phyloP scores from a whole-genome alignment of 441 rosid species.

The Eruca vesicaria region DNA sequence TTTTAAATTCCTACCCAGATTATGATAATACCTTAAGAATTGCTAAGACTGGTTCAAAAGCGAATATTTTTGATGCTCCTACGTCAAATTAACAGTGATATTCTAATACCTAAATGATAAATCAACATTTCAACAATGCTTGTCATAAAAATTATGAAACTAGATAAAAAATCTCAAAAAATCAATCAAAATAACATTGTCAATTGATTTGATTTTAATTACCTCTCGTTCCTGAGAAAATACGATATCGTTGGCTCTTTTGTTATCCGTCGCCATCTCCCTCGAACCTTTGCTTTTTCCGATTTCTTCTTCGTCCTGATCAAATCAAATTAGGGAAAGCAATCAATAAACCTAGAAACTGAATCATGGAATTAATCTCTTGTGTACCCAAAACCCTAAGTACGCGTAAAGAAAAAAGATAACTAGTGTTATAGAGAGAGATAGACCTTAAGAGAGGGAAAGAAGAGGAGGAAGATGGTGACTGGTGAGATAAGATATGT shows the following conservation, averaged over 20 bases:
- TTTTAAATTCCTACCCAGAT: background rate
- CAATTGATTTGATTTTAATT: background rate
- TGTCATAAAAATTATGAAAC: background rate
- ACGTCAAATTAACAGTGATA: background rate
- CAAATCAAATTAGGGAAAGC: background rate
- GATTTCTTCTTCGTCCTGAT: conserved; percentile 18
- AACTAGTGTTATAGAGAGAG: conserved; percentile 13
- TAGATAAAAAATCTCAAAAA: background rate
- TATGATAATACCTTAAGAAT: background rate
- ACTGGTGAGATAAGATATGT: conserved; percentile 40
- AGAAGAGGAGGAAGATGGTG: background rate
- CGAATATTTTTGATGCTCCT: background rate
- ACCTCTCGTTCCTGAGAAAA: conserved; percentile 53
- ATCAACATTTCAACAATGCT: background rate
- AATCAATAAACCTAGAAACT: background rate
- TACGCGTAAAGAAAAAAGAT: background rate
- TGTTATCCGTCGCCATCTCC: conserved; percentile 53
- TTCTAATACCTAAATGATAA: background rate
- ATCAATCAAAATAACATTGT: background rate
- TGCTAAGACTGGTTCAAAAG: background rate
- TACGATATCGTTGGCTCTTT: conserved; percentile 35
- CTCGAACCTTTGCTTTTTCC: background rate
- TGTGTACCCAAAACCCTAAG: background rate
- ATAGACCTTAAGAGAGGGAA: conserved; percentile 1
- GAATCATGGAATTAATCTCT: background rate